A percentile compares a stretch with the other conserved stretches of the same genome.
phyloP scores from a whole-genome alignment of 176 grass and related monocot species.

The Olyra latifolia region DNA sequence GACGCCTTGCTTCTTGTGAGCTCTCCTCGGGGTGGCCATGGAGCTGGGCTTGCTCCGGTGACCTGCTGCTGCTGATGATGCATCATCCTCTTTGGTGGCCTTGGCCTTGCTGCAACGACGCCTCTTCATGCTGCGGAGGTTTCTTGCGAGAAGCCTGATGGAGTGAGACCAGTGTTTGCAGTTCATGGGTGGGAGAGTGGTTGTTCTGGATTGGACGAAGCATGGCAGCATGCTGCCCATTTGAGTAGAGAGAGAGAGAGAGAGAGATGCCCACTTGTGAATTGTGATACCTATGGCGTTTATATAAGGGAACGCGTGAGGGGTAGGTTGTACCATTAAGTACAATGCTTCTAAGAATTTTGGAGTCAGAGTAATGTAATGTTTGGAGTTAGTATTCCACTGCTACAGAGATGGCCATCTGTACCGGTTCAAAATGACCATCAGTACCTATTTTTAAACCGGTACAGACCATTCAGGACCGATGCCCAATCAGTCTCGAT shows the following conservation, averaged over 20 bases:
- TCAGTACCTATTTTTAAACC: no score
- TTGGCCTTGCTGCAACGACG: background rate
- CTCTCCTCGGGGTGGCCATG: background rate
- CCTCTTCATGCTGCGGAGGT: conserved; percentile 15
- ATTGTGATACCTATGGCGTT: background rate
- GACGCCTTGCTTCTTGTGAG: background rate
- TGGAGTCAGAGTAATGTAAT: background rate
- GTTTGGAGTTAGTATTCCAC: background rate
- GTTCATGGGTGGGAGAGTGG: conserved; percentile 18
- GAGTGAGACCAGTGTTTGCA: conserved; percentile 30
- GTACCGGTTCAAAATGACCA: no score
- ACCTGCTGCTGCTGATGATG: background rate
- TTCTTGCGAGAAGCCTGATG: conserved; percentile 28
- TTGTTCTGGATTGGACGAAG: conserved; percentile 32
- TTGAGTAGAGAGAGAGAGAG: background rate
- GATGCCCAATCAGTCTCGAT: no score
- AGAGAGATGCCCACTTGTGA: background rate
- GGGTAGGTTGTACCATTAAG: background rate
- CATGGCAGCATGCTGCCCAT: conserved; percentile 57
- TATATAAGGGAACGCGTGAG: background rate
- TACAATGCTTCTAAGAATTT: background rate
- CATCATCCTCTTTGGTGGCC: background rate
- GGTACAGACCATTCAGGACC: no score
- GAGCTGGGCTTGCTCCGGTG: background rate
- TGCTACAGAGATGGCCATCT: no score